A percentile compares a stretch with the other conserved stretches of the same genome.
Conservation (phyloP, 129 eudicot genomes). For the Calendula officinalis region DNA sequence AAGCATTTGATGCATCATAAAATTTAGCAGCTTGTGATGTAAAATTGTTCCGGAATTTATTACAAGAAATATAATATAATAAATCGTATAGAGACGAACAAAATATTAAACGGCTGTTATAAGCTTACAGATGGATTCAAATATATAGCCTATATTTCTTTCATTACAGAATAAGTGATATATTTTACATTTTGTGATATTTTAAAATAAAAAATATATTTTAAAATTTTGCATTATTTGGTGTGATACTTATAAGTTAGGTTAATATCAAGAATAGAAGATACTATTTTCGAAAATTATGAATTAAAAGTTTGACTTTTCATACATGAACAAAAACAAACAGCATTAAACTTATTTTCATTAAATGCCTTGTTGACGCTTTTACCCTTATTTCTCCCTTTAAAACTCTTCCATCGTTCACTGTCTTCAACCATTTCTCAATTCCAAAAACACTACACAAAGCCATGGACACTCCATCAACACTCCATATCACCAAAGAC, state of each 20-base stretch:
- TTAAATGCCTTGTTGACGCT: constrained; percentile 19
- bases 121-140: neutral
- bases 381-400: constrained; percentile 14
- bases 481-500: constrained; percentile 14
- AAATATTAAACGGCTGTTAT: neutral
- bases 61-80: neutral
- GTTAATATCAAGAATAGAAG: no score
- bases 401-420: constrained; percentile 1
- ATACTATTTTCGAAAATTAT: neutral
- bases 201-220: no score
- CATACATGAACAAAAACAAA: neutral
- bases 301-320: constrained; percentile 5
- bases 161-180: no score
- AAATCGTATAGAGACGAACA: neutral
- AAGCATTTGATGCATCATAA: constrained; percentile 22
- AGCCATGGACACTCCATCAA: constrained; percentile 17
- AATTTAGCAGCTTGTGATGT: constrained; percentile 23
- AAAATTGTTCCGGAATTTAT: neutral
- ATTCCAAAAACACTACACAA: neutral
- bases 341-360: constrained; percentile 1
- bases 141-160: no score
- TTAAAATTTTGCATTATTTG: no score
- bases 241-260: no score
- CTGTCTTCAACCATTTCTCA: constrained; percentile 1
- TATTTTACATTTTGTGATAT: no score